Conservation (phyloP, 163 green algal genomes). For the Chlorella variabilis region DNA sequence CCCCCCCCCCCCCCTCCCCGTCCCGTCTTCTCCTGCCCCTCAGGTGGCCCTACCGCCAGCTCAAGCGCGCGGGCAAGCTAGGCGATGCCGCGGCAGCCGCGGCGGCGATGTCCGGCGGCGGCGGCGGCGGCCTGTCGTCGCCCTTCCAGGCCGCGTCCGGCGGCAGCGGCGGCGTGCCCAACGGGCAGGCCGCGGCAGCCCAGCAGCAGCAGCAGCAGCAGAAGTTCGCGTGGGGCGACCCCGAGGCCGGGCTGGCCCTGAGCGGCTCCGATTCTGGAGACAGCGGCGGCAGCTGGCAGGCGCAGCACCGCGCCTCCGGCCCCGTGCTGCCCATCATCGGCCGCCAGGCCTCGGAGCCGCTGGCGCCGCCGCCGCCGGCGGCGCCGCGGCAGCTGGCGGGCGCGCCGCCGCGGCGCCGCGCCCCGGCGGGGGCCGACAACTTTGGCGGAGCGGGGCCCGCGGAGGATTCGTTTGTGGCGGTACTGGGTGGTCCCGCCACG, state of each 20-base stretch:
- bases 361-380: not conserved
- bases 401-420: not conserved
- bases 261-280: not conserved
- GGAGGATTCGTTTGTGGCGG: too few relatives aligned
- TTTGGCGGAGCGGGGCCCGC: too few relatives aligned
- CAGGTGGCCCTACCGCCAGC: conserved; percentile 31
- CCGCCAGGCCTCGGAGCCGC: not conserved
- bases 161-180: not conserved
- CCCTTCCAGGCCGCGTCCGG: not conserved
- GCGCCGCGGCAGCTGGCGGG: not conserved
- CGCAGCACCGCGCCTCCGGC: not conserved
- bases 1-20: too few relatives aligned
- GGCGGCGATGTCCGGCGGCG: not conserved
- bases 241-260: not conserved
- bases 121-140: not conserved
- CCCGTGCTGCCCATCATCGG: not conserved
- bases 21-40: too few relatives aligned
- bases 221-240: not conserved
- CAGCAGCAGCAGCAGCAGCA: conserved; percentile 1
- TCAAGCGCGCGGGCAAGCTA: conserved; percentile 21
- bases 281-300: conserved; percentile 13
- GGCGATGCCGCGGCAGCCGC: not conserved
- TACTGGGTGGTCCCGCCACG: too few relatives aligned
- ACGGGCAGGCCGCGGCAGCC: not conserved
- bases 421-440: not conserved